Evolutionary conservation across 2,329 filamentous ascomycete species (phyloP).

Genomic region (Fusarium sp.): DNA sequence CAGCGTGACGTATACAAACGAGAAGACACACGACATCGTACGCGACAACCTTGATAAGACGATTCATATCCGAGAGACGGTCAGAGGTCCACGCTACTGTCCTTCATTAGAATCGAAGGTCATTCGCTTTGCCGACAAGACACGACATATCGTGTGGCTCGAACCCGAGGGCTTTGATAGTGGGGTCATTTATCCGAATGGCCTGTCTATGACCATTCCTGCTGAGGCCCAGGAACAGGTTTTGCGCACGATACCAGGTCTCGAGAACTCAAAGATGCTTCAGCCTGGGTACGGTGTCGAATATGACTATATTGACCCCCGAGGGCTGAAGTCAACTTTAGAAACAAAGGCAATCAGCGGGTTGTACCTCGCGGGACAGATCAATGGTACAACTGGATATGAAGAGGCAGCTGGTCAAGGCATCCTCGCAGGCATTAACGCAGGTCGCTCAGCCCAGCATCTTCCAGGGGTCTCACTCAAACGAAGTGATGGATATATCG

Average conservation of each 20-base stretch:
- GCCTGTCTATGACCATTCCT: slow-evolving; percentile 96
- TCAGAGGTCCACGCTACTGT: slow-evolving; percentile 94
- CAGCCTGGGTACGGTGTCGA: slow-evolving; percentile 97
- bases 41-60: slow-evolving; percentile 93
- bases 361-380: slow-evolving; percentile 93
- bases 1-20: slow-evolving; percentile 88
- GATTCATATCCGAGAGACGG: slow-evolving; percentile 94
- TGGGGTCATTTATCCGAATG: slow-evolving; percentile 93
- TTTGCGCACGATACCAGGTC: slow-evolving; percentile 85
- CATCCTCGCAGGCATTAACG: slow-evolving; percentile 92
- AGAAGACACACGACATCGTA: slow-evolving; percentile 83
- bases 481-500: slow-evolving; percentile 92
- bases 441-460: slow-evolving; percentile 79
- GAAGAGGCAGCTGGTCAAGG: slow-evolving; percentile 97
- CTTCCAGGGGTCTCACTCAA: slow-evolving; percentile 75
- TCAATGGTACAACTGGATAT: slow-evolving; percentile 98
- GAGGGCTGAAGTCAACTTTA: slow-evolving; percentile 85
- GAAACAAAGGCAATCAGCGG: slow-evolving; percentile 93
- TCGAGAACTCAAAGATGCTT: slow-evolving; percentile 91
- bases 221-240: slow-evolving; percentile 86
- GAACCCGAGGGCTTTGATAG: slow-evolving; percentile 95
- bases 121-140: slow-evolving; percentile 84
- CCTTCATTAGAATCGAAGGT: slow-evolving; percentile 96
- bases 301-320: slow-evolving; percentile 97
- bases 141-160: slow-evolving; percentile 91